Evolutionary conservation across 192 early-diverging fungal genomes (phyloP).

Genomic region (Podila verticillata): DNA sequence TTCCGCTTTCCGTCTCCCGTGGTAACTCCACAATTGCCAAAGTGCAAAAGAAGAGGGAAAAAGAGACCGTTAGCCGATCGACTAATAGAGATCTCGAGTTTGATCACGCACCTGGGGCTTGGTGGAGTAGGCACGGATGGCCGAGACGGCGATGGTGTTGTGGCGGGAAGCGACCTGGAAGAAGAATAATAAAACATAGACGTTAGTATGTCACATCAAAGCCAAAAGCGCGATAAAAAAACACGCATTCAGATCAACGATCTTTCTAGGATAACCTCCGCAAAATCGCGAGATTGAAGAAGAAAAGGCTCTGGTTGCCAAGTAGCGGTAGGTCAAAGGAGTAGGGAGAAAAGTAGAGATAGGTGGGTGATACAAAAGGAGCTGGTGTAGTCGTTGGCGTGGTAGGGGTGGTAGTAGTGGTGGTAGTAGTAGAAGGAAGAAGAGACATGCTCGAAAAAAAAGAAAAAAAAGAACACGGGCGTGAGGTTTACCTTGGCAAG

Average conservation of each 20-base stretch:
- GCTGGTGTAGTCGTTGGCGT: neutral
- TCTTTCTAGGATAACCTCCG: too few species aligned
- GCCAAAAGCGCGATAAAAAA: neutral
- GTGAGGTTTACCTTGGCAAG: slow-evolving; percentile 39
- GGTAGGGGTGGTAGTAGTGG: neutral
- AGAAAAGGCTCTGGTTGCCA: neutral
- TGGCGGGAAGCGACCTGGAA: slow-evolving; percentile 49
- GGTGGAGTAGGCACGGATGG: slow-evolving; percentile 59
- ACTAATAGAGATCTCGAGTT: too few species aligned
- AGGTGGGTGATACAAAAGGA: neutral
- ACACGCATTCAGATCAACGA: neutral
- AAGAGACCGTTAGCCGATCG: too few species aligned
- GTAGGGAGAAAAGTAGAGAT: neutral
- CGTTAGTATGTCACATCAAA: neutral
- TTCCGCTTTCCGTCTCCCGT: too few species aligned
- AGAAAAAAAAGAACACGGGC: too few species aligned
- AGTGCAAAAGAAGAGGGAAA: too few species aligned
- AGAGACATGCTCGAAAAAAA: neutral
- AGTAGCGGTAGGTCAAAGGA: neutral
- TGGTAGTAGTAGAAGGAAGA: neutral
- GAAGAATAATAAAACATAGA: too few species aligned
- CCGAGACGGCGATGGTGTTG: slow-evolving; percentile 51
- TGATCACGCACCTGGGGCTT: slow-evolving; percentile 58
- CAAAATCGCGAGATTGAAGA: neutral
- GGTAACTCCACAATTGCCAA: too few species aligned